Conservation (phyloP, 2,329 filamentous ascomycete species). For the Venturia aucupariae region DNA sequence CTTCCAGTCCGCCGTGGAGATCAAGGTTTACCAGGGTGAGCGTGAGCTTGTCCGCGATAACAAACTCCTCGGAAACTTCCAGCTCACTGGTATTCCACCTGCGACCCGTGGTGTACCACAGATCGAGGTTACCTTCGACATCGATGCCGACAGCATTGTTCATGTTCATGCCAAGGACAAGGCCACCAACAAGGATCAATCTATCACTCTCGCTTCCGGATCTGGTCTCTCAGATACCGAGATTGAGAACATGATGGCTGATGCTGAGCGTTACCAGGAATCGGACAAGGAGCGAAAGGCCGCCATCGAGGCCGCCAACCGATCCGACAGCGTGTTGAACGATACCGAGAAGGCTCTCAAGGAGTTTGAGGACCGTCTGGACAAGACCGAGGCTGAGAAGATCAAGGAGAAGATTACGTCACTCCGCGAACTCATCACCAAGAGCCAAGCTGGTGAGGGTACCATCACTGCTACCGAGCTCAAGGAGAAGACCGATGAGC, state of each 20-base stretch:
- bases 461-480: conserved; percentile 80
- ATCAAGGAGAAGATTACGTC: conserved; percentile 88
- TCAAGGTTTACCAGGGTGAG: conserved; percentile 99
- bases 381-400: conserved; percentile 88
- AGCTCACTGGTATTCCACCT: conserved; percentile 93
- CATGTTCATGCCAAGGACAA: conserved; percentile 98
- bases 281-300: conserved; percentile 93
- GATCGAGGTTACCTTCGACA: conserved; percentile 97
- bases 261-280: conserved; percentile 94
- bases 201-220: conserved; percentile 95
- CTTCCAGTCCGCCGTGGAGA: conserved; percentile 97
- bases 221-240: conserved; percentile 91
- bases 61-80: conserved; percentile 98
- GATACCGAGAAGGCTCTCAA: conserved; percentile 98
- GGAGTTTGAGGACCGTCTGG: conserved; percentile 90
- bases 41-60: conserved; percentile 98
- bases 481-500: conserved; percentile 97
- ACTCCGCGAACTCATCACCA: conserved; percentile 82
- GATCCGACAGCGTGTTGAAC: conserved; percentile 89
- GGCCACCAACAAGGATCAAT: conserved; percentile 99
- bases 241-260: conserved; percentile 95
- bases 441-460: conserved; percentile 90
- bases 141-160: conserved; percentile 95
- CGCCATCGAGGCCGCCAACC: conserved; percentile 93
- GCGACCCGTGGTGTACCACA: conserved; percentile 94